A percentile compares a stretch with the other conserved stretches of the same genome.
These are phyloP conservation scores for Abortiporus biennis DNA, from an alignment of 1,284 basidiomycete genomes.

Conservation along the genomic window DNA sequence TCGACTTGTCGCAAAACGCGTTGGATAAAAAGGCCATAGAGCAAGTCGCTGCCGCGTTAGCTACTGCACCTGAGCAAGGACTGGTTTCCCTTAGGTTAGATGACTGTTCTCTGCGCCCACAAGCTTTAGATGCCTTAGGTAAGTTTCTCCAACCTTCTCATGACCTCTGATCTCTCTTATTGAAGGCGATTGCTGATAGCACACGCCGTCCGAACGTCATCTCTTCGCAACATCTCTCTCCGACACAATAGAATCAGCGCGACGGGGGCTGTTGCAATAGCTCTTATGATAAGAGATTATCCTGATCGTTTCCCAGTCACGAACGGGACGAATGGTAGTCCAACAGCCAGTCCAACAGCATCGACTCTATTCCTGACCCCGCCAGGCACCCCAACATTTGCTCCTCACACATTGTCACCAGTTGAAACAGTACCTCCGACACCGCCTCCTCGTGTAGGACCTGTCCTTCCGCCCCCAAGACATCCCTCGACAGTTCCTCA, in stretches of 20 bases:
- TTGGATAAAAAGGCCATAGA: constrained; percentile 85
- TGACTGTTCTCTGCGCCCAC: constrained; percentile 70
- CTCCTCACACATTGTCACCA: constrained; percentile 17
- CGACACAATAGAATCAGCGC: constrained; percentile 81
- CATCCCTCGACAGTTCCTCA: constrained; percentile 48
- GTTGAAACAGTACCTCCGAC: constrained; percentile 13
- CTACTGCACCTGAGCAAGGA: constrained; percentile 46
- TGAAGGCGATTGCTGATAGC: constrained; percentile 35
- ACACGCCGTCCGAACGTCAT: constrained; percentile 75
- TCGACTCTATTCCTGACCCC: constrained; percentile 15
- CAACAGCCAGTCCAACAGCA: constrained; percentile 14
- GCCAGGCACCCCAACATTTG: constrained; percentile 22
- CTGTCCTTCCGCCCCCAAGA: constrained; percentile 53
- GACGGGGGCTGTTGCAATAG: constrained; percentile 84
- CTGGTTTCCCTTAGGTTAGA: constrained; percentile 80
- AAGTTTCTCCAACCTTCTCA: constrained; percentile 26
- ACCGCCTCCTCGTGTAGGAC: constrained; percentile 33
- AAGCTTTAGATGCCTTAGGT: constrained; percentile 76
- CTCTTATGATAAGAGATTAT: constrained; percentile 93
- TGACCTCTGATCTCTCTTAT: not conserved
- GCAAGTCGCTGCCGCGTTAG: constrained; percentile 69
- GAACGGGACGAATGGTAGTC: constrained; percentile 21
- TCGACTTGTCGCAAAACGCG: constrained; percentile 86
- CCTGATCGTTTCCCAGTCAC: constrained; percentile 61
- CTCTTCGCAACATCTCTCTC: constrained; percentile 81